Conservation (phyloP, 2,329 filamentous ascomycete genomes). For the Pseudogymnoascus pannorum region DNA sequence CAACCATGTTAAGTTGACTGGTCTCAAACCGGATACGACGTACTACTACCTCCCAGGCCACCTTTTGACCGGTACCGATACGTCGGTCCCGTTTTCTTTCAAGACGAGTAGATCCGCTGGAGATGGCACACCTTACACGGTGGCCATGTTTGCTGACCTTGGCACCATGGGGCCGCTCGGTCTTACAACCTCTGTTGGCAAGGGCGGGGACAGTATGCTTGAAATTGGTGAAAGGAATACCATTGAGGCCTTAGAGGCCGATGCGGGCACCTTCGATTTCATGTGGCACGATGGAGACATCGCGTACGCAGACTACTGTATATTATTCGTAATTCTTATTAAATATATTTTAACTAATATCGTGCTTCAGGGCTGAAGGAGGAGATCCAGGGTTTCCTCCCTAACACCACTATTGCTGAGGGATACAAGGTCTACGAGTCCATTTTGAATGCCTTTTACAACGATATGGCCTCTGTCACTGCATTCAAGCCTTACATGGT, state of each 20-base stretch:
- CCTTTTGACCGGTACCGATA: not conserved
- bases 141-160: conserved; percentile 18
- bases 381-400: conserved; percentile 26
- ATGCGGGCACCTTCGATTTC: conserved; percentile 13
- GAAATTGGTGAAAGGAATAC: conserved; percentile 14
- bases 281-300: conserved; percentile 18
- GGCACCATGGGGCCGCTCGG: conserved; percentile 16
- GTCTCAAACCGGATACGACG: conserved; percentile 19
- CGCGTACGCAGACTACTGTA: too few species aligned
- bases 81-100: conserved; percentile 18
- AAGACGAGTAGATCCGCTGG: conserved; percentile 19
- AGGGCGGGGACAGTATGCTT: conserved; percentile 5
- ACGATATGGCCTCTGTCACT: conserved; percentile 46
- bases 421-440: conserved; percentile 45
- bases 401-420: conserved; percentile 39
- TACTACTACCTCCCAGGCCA: conserved; percentile 22
- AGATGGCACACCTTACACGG: conserved; percentile 19
- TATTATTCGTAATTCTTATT: too few species aligned
- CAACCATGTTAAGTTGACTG: conserved; percentile 19
- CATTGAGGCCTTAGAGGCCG: conserved; percentile 11
- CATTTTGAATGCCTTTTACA: conserved; percentile 51
- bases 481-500: conserved; percentile 50
- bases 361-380: conserved; percentile 46
- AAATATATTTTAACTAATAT: too few species aligned
- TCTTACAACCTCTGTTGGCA: conserved; percentile 13